phyloP scores from a whole-genome alignment of 768 basidiomycete species.

The Paxillus ammoniavirescens region DNA sequence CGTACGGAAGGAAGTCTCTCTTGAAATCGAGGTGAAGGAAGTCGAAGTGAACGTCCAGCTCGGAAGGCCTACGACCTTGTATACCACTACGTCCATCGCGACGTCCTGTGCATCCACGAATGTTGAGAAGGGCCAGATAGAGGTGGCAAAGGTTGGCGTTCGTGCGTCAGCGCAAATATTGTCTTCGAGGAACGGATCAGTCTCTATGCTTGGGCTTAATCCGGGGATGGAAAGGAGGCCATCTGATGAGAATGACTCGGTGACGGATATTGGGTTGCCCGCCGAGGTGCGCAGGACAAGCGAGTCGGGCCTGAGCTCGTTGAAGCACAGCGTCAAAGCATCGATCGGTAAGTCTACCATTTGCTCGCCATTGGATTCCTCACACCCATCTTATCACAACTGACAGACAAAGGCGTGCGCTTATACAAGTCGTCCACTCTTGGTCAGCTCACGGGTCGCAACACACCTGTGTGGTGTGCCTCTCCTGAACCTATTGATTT shows the following conservation, averaged over 20 bases:
- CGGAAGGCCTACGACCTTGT: conserved; percentile 7
- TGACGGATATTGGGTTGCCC: conserved; percentile 26
- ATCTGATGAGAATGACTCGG: conserved; percentile 6
- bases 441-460: conserved; percentile 36
- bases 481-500: conserved; percentile 32
- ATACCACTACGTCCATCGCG: conserved; percentile 11
- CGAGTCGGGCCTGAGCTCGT: conserved; percentile 44
- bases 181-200: conserved; percentile 23
- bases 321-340: conserved; percentile 70
- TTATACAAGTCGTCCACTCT: conserved; percentile 64
- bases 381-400: neutral
- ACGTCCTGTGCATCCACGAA: conserved; percentile 19
- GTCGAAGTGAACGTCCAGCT: neutral
- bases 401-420: conserved; percentile 64
- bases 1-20: neutral
- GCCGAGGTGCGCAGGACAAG: conserved; percentile 19
- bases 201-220: conserved; percentile 12
- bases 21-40: conserved; percentile 5
- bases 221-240: conserved; percentile 9
- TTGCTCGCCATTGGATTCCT: conserved; percentile 1
- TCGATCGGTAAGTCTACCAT: conserved; percentile 60
- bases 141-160: conserved; percentile 29
- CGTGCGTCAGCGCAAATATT: conserved; percentile 29
- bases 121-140: conserved; percentile 28
- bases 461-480: conserved; percentile 28